Conservation (phyloP, 1,284 basidiomycete genomes). For the Neonothopanus nambi region DNA sequence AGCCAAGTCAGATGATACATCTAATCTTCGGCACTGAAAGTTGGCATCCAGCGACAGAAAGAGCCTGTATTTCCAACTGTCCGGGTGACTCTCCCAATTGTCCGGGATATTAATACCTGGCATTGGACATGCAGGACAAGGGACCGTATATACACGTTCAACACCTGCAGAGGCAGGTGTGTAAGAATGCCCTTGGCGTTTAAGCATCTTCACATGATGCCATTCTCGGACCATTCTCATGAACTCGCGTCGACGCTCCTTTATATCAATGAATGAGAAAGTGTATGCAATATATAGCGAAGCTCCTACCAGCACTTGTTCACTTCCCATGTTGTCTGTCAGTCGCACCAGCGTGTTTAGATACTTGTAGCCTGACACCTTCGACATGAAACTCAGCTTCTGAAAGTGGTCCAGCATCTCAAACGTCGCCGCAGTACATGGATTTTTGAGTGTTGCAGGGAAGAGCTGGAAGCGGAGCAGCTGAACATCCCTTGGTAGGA, state of each 20-base stretch:
- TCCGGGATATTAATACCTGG: constrained; percentile 22
- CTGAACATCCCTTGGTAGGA: too few species aligned
- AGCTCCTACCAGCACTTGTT: constrained; percentile 14
- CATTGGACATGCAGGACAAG: constrained; percentile 24
- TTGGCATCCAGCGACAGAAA: constrained; percentile 16
- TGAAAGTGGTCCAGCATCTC: constrained; percentile 24
- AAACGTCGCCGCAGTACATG: constrained; percentile 26
- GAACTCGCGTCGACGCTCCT: constrained; percentile 4
- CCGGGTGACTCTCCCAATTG: constrained; percentile 7
- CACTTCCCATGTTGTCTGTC: constrained; percentile 26
- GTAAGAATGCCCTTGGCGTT: constrained; percentile 20
- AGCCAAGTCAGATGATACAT: constrained; percentile 6
- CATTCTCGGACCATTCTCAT: constrained; percentile 16
- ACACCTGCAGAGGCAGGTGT: constrained; percentile 9
- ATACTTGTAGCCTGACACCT: constrained; percentile 26
- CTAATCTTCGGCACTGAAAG: constrained; percentile 13
- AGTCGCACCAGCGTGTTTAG: constrained; percentile 21
- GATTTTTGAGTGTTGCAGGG: constrained; percentile 22
- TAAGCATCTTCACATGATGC: constrained; percentile 20
- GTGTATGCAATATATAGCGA: too few species aligned
- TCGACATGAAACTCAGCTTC: constrained; percentile 24
- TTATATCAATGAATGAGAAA: neutral
- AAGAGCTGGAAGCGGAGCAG: constrained; percentile 22
- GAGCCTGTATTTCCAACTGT: constrained; percentile 16
- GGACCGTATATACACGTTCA: constrained; percentile 17